Conservation (phyloP, 129 eudicot genomes). For the Calendula officinalis region DNA sequence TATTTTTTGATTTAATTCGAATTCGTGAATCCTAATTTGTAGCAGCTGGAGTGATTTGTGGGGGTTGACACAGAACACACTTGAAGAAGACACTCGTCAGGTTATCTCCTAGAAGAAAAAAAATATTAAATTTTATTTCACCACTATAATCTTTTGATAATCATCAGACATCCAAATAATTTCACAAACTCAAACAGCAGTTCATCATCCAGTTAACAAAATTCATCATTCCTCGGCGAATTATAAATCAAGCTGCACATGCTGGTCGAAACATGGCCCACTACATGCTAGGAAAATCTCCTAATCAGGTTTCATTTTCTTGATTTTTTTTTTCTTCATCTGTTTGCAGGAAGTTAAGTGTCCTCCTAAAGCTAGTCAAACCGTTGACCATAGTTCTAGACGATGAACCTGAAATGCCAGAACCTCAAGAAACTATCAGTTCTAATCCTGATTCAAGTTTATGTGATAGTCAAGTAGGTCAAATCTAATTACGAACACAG, state of each 20-base stretch:
- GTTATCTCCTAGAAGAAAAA: background rate
- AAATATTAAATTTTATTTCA: too few relatives aligned
- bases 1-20: background rate
- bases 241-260: background rate
- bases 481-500: background rate
- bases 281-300: background rate
- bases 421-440: too few relatives aligned
- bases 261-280: background rate
- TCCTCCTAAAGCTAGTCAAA: background rate
- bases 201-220: background rate
- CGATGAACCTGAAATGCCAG: too few relatives aligned
- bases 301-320: background rate
- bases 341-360: background rate
- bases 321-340: background rate
- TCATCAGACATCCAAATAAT: background rate
- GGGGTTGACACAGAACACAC: background rate
- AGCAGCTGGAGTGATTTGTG: background rate
- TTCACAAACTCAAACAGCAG: background rate
- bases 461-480: background rate
- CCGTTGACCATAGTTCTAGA: background rate
- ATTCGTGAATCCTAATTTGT: background rate
- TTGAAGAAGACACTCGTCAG: background rate
- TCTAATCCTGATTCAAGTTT: background rate
- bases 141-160: background rate
- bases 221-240: background rate